Conservation (phyloP, 2,329 filamentous ascomycete species). For the Cercospora zeina region DNA sequence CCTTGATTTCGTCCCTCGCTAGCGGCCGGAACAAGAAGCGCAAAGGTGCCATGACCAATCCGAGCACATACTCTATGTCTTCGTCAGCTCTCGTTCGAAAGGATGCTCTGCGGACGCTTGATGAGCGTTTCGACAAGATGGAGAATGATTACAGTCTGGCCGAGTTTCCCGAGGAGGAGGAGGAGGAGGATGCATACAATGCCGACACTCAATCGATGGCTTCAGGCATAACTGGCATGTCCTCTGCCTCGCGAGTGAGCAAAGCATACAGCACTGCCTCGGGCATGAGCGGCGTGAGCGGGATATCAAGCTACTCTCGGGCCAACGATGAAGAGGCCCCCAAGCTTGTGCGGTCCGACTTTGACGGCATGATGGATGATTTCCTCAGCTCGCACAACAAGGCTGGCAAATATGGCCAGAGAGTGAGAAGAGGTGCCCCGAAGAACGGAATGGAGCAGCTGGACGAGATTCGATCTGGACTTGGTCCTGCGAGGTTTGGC, state of each 20-base stretch:
- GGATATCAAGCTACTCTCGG: conserved; percentile 40
- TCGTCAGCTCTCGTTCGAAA: conserved; percentile 84
- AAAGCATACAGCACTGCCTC: conserved; percentile 39
- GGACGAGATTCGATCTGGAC: conserved; percentile 70
- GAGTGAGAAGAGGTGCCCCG: conserved; percentile 73
- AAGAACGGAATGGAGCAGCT: conserved; percentile 83
- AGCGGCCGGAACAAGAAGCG: conserved; percentile 88
- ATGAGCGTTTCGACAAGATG: conserved; percentile 86
- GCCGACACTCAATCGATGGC: conserved; percentile 49
- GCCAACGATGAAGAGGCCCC: conserved; percentile 45
- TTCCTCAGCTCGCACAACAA: conserved; percentile 76
- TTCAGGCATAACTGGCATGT: conserved; percentile 55
- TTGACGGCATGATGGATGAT: conserved; percentile 88
- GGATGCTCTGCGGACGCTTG: conserved; percentile 79
- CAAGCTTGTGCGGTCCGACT: conserved; percentile 68
- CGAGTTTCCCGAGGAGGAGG: conserved; percentile 39
- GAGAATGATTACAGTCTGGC: conserved; percentile 72
- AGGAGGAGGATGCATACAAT: conserved; percentile 35
- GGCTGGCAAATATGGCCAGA: conserved; percentile 63
- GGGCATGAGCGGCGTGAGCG: conserved; percentile 43
- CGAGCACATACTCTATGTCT: conserved; percentile 87
- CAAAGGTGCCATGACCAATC: conserved; percentile 87
- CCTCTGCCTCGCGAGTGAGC: conserved; percentile 46
- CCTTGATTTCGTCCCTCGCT: conserved; percentile 67
- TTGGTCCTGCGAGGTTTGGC: conserved; percentile 21